These are phyloP conservation scores for Capronia coronata DNA, from an alignment of 2,329 filamentous ascomycete species.

Conservation along the genomic window DNA sequence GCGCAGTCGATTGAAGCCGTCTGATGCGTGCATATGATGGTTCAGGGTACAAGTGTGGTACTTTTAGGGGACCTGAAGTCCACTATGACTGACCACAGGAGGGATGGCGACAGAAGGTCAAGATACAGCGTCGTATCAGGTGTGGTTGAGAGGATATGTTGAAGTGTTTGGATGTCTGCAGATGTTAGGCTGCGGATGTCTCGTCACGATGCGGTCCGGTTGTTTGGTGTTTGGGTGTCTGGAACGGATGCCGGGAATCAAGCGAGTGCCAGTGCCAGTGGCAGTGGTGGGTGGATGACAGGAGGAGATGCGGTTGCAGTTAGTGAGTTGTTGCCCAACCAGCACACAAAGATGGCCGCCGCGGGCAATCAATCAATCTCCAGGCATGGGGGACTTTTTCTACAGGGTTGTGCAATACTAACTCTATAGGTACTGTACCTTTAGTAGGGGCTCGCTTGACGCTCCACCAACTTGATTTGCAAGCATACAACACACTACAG, in stretches of 20 bases:
- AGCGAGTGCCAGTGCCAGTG: no score
- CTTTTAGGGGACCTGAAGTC: no score
- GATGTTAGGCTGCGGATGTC: neutral
- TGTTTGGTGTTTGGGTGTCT: neutral
- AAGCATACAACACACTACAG: no score
- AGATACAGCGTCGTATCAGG: neutral
- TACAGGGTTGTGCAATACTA: no score
- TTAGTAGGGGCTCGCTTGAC: no score
- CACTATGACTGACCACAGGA: neutral
- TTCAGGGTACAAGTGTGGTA: neutral
- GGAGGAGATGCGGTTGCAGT: neutral
- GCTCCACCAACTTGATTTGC: no score
- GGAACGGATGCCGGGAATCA: neutral
- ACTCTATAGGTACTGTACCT: no score
- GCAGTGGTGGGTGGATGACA: neutral
- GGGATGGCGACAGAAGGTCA: neutral
- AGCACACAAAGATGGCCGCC: no score
- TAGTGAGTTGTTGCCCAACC: neutral
- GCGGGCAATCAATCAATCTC: no score
- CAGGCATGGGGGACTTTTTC: no score
- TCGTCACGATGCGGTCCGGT: neutral
- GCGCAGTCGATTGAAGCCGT: slow-evolving; percentile 1
- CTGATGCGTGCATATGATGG: neutral
- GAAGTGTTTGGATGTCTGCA: neutral
- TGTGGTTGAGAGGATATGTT: neutral